Percentiles rank a stretch among this genome's conserved stretches.
Conservation (phyloP, 371 early-diverging fungal species). For the Mortierella sp. region DNA sequence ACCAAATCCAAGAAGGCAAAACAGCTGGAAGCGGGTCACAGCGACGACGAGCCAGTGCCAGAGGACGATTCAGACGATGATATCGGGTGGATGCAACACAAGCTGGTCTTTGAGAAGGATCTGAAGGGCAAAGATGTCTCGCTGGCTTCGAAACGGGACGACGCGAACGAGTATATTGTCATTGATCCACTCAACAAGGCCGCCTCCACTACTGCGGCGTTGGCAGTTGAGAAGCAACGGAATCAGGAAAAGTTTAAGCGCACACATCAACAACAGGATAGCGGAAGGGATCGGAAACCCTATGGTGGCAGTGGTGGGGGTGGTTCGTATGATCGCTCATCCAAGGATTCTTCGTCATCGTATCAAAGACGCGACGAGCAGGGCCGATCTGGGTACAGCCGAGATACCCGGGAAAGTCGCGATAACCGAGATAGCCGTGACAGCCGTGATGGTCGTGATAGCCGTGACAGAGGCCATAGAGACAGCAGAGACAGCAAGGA, state of each 20-base stretch:
- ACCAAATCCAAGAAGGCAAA: conserved; percentile 13
- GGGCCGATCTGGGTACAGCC: not conserved
- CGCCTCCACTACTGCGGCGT: conserved; percentile 26
- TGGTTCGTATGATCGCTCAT: conserved; percentile 26
- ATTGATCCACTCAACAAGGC: conserved; percentile 74
- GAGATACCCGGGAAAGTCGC: conserved; percentile 4
- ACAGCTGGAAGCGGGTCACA: not conserved
- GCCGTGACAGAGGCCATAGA: conserved; percentile 35
- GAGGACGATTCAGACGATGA: conserved; percentile 58
- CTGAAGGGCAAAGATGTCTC: conserved; percentile 71
- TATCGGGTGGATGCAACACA: conserved; percentile 80
- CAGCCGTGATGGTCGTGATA: conserved; percentile 43
- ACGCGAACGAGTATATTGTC: conserved; percentile 81
- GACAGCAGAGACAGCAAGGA: conserved; percentile 10
- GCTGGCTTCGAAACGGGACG: conserved; percentile 69
- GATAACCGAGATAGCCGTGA: conserved; percentile 37
- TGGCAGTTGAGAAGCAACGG: conserved; percentile 36
- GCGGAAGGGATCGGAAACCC: conserved; percentile 1
- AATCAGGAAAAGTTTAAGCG: conserved; percentile 25
- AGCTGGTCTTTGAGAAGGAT: conserved; percentile 78
- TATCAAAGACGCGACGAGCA: conserved; percentile 24
- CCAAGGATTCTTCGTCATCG: conserved; percentile 20
- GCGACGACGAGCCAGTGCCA: not conserved
- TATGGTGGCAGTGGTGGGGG: conserved; percentile 15
- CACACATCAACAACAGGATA: conserved; percentile 15